Evolutionary conservation across 2,329 filamentous ascomycete genomes (phyloP), one percentile per base, ranked within the genome.

Genomic region (Botrytis aclada): DNA sequence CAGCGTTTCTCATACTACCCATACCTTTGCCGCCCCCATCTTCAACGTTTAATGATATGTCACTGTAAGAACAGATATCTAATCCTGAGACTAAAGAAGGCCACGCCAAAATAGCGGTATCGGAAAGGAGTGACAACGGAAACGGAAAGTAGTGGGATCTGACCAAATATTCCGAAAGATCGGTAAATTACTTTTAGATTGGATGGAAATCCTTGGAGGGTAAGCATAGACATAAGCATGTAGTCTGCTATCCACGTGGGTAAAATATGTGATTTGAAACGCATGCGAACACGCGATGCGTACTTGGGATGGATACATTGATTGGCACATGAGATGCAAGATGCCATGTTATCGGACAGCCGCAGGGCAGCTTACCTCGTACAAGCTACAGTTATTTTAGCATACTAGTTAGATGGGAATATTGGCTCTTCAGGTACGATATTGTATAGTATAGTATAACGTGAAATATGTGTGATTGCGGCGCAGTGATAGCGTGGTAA

Each of bases 381-480:
- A 29, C 60, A 41, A 43, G 60, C 20, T 20, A 56, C 32, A 14
- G n/a, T 18, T 18, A 29, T 18, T 29, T 32, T 5, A 56, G 51
- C 51, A 56, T 56, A 18, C 51, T 29, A 56, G n/a, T 56, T 6
- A 4, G n/a, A 56, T 60, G 16, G 37, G 29, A 41, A n/a, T 43
- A n/a, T 43, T 63, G 37, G 37, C 8, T 18, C 39, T 29, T n/a
- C 20, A 43, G 25, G 37, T 41, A 41, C 32, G 12, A 54, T 34
- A 60, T 10, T 29, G 25, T 51, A 60, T 10, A 41, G 25, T 51
- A n/a, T 51, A 61, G 20, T 37, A 61, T 61, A 37, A 25, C 58
- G 58, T 61, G 58, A 61, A 61, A 61, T 61, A 61, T 61, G 58
- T 34, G 34, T 61, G 58, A n/a, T n/a, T 39, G 58, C 34, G 58